Percentiles rank a stretch among this genome's conserved stretches.
These are phyloP conservation scores for Calonectria pauciramosa DNA, from an alignment of 2,329 filamentous ascomycete genomes.

Conservation along the genomic window DNA sequence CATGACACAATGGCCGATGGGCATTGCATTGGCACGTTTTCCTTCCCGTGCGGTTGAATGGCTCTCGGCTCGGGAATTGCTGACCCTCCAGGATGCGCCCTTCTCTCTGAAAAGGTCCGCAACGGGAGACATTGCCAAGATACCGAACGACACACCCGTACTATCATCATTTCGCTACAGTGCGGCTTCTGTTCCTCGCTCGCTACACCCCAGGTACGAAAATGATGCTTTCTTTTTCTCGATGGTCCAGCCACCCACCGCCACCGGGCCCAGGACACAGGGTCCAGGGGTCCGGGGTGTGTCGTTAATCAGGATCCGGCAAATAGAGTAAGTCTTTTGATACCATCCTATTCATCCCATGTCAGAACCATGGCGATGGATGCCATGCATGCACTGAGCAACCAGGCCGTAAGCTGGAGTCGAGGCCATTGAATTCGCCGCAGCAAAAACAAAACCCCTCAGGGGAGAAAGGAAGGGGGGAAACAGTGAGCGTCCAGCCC, in stretches of 20 bases:
- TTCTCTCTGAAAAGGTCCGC: neutral
- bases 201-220: neutral
- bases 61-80: slow-evolving; percentile 10
- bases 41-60: slow-evolving; percentile 34
- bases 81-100: neutral
- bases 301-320: slow-evolving; percentile 25
- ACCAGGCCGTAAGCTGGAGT: slow-evolving; percentile 15
- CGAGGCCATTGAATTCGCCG: neutral
- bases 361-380: neutral
- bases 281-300: slow-evolving; percentile 30
- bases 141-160: neutral
- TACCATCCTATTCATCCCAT: neutral
- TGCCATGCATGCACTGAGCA: slow-evolving; percentile 21
- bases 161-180: slow-evolving; percentile 13
- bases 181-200: neutral
- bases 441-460: neutral
- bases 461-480: neutral
- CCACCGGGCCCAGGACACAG: neutral
- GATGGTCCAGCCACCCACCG: slow-evolving; percentile 6
- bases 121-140: neutral
- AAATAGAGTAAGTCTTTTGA: slow-evolving; percentile 2
- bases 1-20: slow-evolving; percentile 34
- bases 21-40: slow-evolving; percentile 36
- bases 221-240: slow-evolving; percentile 29
- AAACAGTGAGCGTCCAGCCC: neutral